Base-by-base conservation (phyloP, 2,329 filamentous ascomycete genomes). In the Beauveria sp. region DNA sequence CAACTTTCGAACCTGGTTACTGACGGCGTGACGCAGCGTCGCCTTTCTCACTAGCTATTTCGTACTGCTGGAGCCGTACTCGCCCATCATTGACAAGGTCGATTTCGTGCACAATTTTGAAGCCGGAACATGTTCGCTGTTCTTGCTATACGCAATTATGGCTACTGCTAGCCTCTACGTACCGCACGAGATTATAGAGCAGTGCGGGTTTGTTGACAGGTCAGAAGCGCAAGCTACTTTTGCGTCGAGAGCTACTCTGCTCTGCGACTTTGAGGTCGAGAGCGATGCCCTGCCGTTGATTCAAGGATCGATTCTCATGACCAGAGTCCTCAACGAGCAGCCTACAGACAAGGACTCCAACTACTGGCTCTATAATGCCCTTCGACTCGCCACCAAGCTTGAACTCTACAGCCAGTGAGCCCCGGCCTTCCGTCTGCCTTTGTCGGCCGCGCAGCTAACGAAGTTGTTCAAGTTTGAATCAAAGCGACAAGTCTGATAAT, bases 361-460 rank as follows among this genome's bases (percentile, higher is more conserved):
- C n/a, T 61, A 61, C 51, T 61, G 59, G 59, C 55, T 54, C 12
- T 53, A 61, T 24, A 61, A 53, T 5, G 59, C 40, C 8, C 49
- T 61, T 3, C 59, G 59, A 16, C 50, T 61, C 1, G 59, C 59
- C 6, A 55, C 42, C 26, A 55, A 55, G 28, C 26, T 61, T 40
- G 42, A 54, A n/a, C 22, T 61, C 18, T 53, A 53, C 43, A 61
- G 40, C 59, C 51, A n/a, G 59, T 55, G 49, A 8, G 59, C 42
- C 16, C 18, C 14, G 2, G 18, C 26, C 22, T 28, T 42, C 16
- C 1, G 9, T 34, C 31, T 10, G 10, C 4, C 31, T 34, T 34
- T 34, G 3, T 12, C 31, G 31, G 4, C 31, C 31, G 31, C 31
- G 12, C 12, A 24, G n/a, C 34, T 54, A 3, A 54, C 34, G 12